Percentiles rank a stretch among this genome's conserved stretches.
Evolutionary conservation across 805 yeast species (phyloP).

Genomic region (Lipomyces starkeyi): DNA sequence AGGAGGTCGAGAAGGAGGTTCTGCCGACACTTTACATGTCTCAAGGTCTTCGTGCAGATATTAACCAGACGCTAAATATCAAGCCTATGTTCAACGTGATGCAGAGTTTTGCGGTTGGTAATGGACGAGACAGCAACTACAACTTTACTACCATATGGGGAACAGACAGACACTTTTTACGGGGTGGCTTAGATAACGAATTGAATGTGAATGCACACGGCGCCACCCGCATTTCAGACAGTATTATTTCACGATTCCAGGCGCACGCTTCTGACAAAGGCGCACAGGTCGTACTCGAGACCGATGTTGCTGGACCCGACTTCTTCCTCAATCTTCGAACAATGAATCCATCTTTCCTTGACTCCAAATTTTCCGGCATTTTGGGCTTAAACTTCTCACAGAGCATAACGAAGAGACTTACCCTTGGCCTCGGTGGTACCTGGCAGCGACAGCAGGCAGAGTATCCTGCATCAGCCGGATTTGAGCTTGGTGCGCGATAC

Average conservation of each 20-base stretch:
- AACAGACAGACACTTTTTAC: constrained; percentile 80
- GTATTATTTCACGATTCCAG: constrained; percentile 23
- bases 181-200: constrained; percentile 91
- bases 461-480: constrained; percentile 87
- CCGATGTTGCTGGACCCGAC: constrained; percentile 90
- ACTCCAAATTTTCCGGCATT: constrained; percentile 85
- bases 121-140: constrained; percentile 79
- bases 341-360: constrained; percentile 81
- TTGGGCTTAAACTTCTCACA: constrained; percentile 91
- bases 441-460: constrained; percentile 68
- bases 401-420: constrained; percentile 79
- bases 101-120: constrained; percentile 89
- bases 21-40: constrained; percentile 87
- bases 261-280: constrained; percentile 36
- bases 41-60: constrained; percentile 95
- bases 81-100: constrained; percentile 96
- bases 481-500: constrained; percentile 89
- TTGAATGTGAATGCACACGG: constrained; percentile 36
- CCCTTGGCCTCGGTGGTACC: constrained; percentile 91
- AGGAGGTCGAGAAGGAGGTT: constrained; percentile 93
- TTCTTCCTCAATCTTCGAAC: constrained; percentile 88
- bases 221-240: constrained; percentile 27
- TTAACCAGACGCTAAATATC: constrained; percentile 87
- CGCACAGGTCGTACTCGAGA: constrained; percentile 88
- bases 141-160: constrained; percentile 91